Base-by-base conservation (phyloP, 2,329 filamentous ascomycete genomes). In the Neonectria punicea region DNA sequence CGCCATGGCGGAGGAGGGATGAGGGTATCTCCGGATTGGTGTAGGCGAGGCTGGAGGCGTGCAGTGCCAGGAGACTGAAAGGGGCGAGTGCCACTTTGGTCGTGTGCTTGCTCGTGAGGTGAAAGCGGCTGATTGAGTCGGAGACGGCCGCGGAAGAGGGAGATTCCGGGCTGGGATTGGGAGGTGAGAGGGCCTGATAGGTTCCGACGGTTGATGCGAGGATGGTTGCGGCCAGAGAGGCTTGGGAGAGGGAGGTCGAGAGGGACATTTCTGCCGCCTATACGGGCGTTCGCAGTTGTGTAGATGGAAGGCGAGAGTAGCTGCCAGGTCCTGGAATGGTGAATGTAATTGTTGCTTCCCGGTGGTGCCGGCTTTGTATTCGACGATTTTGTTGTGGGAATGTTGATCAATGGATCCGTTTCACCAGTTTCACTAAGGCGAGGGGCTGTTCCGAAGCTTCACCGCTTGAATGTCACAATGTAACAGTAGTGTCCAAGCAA, bases 171-270 rank as follows among this genome's bases (percentile, higher is more conserved):
- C 57, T 67, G 8, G 73, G 75, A 50, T 79, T 78, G 4, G 79
- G 78, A 6, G 77, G 77, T 3, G 73, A 71, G 18, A 79, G 61
- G 30, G 73, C 74, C 22, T 73, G 16, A 44, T 78, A 80, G 13
- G 73, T 78, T 3, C 76, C 78, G 14, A 68, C 53, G 9, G 71
- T 61, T 5, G 78, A 76, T 39, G 68, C 68, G 3, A 78, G 16
- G 13, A 79, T 70, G 1, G 74, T 65, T 7, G 66, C 65, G 13
- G 67, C 71, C 9, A 74, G 44, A 5, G 68, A 66, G 8, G 59
- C 41, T 30, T 75, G 74, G 4, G 66, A 36, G 2, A 71, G 11
- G 0, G 60, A 63, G n/a, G 51, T 34, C 22, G 58, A 47, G 4
- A 61, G n/a, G 16, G 58, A 1, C 71, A 71, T 63, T 18, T 25